A percentile compares a stretch with the other conserved stretches of the same genome.
Conservation (phyloP, 192 early-diverging fungal species). For the Piromyces finnis region DNA sequence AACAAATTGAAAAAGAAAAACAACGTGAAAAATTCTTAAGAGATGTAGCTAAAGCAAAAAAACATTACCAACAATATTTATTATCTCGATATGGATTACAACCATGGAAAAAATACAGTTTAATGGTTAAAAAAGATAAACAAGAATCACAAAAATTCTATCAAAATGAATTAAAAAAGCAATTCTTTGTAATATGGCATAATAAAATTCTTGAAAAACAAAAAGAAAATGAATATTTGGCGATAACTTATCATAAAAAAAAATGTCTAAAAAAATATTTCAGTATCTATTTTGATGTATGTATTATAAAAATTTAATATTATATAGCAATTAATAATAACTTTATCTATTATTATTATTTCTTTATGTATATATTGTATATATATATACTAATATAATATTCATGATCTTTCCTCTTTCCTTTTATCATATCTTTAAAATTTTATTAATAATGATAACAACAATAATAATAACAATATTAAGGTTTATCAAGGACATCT, state of each 20-base stretch:
- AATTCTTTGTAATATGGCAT: not conserved
- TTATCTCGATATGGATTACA: not conserved
- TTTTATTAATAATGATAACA: no score
- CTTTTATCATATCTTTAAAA: no score
- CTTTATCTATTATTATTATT: no score
- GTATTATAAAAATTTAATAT: no score
- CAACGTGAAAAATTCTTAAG: not conserved
- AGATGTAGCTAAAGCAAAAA: not conserved
- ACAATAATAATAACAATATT: no score
- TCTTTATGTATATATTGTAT: no score
- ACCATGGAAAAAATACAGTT: not conserved
- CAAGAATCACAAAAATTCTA: not conserved
- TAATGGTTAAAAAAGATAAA: not conserved
- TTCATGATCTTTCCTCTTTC: no score
- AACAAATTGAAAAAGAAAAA: not conserved
- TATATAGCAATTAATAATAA: no score
- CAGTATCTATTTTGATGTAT: not conserved
- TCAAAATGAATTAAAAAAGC: not conserved
- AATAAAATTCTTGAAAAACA: not conserved
- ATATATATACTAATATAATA: no score
- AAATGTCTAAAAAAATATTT: not conserved
- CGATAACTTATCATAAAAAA: not conserved
- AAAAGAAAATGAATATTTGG: not conserved
- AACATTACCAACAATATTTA: not conserved
- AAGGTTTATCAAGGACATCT: not conserved